phyloP scores from a whole-genome alignment of 1,284 basidiomycete species.

The Cutaneotrichosporon sp. region DNA sequence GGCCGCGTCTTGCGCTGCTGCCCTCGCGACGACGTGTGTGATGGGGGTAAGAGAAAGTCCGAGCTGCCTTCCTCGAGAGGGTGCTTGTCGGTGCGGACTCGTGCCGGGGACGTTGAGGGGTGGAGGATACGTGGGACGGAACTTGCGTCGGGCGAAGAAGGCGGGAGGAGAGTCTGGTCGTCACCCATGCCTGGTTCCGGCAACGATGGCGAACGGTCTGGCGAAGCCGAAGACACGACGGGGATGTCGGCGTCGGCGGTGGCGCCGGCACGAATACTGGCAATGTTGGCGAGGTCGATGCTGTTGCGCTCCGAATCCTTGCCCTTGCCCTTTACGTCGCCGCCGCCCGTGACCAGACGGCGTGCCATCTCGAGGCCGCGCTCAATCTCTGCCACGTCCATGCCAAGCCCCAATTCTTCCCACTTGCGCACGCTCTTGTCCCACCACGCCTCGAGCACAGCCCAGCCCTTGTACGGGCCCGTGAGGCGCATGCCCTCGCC shows the following conservation, averaged over 20 bases:
- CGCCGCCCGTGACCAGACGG: conserved; percentile 25
- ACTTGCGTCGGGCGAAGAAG: conserved; percentile 30
- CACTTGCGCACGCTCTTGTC: conserved; percentile 77
- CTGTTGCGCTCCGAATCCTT: conserved; percentile 13
- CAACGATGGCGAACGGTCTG: conserved; percentile 7
- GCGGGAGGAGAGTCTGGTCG: conserved; percentile 37
- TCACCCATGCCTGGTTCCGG: conserved; percentile 15
- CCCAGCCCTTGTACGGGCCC: conserved; percentile 85
- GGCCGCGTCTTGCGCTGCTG: conserved; percentile 6
- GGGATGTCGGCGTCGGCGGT: conserved; percentile 38
- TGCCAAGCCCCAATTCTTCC: conserved; percentile 68
- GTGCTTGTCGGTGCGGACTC: background rate
- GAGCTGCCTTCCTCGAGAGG: conserved; percentile 10
- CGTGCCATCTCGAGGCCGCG: conserved; percentile 37
- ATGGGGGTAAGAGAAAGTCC: conserved; percentile 41
- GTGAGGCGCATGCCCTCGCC: conserved; percentile 58
- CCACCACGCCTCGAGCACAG: conserved; percentile 81
- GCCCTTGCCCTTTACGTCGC: conserved; percentile 27
- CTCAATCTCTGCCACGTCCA: conserved; percentile 47
- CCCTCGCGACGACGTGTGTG: conserved; percentile 21
- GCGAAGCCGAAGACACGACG: background rate
- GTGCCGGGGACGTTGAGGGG: conserved; percentile 6
- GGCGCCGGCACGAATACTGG: conserved; percentile 26
- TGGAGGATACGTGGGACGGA: conserved; percentile 27
- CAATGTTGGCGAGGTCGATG: conserved; percentile 12